These are phyloP conservation scores for Breviolum minutum DNA, from an alignment of 73 alveolate genomes.

Conservation along the genomic window DNA sequence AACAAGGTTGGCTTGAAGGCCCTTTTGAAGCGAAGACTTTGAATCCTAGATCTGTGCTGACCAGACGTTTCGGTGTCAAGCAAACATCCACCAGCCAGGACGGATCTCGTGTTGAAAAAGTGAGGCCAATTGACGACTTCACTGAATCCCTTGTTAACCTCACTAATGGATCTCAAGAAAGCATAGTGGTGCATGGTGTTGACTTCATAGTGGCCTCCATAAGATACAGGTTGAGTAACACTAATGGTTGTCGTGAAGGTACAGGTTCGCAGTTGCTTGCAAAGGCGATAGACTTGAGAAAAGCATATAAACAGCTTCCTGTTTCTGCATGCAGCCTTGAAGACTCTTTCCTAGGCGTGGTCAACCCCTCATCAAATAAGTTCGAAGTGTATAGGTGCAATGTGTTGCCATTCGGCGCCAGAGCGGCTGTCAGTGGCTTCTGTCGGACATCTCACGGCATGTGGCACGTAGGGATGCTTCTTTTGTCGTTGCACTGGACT, in stretches of 20 bases:
- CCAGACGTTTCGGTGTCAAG: neutral
- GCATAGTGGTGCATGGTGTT: neutral
- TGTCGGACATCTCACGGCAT: neutral
- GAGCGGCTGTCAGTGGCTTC: neutral
- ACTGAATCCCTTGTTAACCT: neutral
- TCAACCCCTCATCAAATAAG: neutral
- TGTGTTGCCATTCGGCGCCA: neutral
- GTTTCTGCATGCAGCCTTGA: neutral
- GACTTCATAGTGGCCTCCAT: neutral
- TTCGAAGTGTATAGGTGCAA: neutral
- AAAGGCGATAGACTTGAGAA: neutral
- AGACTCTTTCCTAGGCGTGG: neutral
- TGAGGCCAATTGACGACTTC: neutral
- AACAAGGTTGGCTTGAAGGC: neutral
- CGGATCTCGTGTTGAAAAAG: neutral
- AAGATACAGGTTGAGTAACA: neutral
- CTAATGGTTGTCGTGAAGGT: neutral
- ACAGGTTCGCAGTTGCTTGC: neutral
- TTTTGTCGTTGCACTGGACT: neutral
- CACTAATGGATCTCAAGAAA: neutral
- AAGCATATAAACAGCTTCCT: neutral
- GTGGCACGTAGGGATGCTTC: neutral
- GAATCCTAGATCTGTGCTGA: neutral
- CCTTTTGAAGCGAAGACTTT: neutral
- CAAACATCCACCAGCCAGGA: neutral